Evolutionary conservation across 108 stramenopile genomes (phyloP).

Genomic region (Licmophora abbreviata): DNA sequence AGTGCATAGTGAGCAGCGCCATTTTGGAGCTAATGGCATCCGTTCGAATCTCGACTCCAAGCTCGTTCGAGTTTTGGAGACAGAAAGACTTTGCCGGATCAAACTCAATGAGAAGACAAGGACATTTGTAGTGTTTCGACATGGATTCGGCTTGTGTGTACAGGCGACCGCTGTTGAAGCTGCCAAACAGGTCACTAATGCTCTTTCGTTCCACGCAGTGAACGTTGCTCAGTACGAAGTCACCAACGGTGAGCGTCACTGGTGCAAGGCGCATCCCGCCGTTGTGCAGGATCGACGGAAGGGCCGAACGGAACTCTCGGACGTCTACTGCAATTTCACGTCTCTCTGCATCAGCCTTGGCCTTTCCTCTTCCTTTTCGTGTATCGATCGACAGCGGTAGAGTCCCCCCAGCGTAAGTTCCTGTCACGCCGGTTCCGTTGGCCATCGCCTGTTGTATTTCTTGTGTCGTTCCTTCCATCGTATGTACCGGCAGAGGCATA

Average conservation of each 20-base stretch:
- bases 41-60: conserved; percentile 75
- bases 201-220: conserved; percentile 95
- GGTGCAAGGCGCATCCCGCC: conserved; percentile 87
- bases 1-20: conserved; percentile 73
- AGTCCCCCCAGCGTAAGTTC: conserved; percentile 61
- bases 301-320: conserved; percentile 91
- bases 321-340: conserved; percentile 92
- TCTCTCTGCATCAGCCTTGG: conserved; percentile 24
- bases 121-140: conserved; percentile 85
- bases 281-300: conserved; percentile 95
- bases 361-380: conserved; percentile 55
- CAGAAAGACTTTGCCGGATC: conserved; percentile 86
- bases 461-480: conserved; percentile 52
- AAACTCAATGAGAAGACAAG: conserved; percentile 91
- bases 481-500: conserved; percentile 69
- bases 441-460: conserved; percentile 76
- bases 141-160: conserved; percentile 92
- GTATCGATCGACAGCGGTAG: conserved; percentile 77
- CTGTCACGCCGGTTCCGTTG: conserved; percentile 16
- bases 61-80: conserved; percentile 70
- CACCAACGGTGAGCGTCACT: conserved; percentile 89
- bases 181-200: conserved; percentile 91
- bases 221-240: conserved; percentile 94
- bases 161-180: conserved; percentile 89
- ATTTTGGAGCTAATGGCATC: conserved; percentile 85